Evolutionary conservation across 768 basidiomycete species (phyloP).

Genomic region (Kwoniella dejecticola): DNA sequence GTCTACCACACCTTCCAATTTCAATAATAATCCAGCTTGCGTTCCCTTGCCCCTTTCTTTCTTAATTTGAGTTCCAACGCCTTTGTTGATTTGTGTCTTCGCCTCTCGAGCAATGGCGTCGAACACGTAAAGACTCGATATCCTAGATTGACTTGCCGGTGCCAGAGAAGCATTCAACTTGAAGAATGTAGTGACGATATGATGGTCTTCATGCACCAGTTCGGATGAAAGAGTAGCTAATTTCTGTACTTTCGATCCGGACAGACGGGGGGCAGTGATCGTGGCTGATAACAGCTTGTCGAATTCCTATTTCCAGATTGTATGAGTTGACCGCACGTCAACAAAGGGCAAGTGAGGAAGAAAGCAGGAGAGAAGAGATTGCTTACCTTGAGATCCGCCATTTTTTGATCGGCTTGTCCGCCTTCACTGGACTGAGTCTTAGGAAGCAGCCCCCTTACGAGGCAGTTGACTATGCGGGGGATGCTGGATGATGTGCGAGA

Average conservation of each 20-base stretch:
- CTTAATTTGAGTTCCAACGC: slow-evolving; percentile 64
- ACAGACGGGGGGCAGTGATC: slow-evolving; percentile 78
- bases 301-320: too few species aligned
- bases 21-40: slow-evolving; percentile 64
- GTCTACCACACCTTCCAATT: slow-evolving; percentile 87
- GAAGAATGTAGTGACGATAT: slow-evolving; percentile 82
- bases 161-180: slow-evolving; percentile 81
- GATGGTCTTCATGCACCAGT: slow-evolving; percentile 71
- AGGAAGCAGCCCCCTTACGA: background rate
- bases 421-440: background rate
- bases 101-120: slow-evolving; percentile 90
- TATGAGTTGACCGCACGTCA: too few species aligned
- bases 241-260: slow-evolving; percentile 77
- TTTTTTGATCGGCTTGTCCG: background rate
- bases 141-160: slow-evolving; percentile 62
- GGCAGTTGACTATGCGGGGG: background rate
- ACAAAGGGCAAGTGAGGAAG: background rate
- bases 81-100: slow-evolving; percentile 67
- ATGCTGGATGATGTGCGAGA: too few species aligned
- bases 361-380: background rate
- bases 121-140: slow-evolving; percentile 87
- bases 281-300: slow-evolving; percentile 78
- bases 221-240: slow-evolving; percentile 76
- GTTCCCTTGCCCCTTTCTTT: slow-evolving; percentile 30
- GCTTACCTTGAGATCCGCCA: slow-evolving; percentile 1